Evolutionary conservation across 1,284 basidiomycete species (phyloP).

Genomic region (Schizophyllum amplum): DNA sequence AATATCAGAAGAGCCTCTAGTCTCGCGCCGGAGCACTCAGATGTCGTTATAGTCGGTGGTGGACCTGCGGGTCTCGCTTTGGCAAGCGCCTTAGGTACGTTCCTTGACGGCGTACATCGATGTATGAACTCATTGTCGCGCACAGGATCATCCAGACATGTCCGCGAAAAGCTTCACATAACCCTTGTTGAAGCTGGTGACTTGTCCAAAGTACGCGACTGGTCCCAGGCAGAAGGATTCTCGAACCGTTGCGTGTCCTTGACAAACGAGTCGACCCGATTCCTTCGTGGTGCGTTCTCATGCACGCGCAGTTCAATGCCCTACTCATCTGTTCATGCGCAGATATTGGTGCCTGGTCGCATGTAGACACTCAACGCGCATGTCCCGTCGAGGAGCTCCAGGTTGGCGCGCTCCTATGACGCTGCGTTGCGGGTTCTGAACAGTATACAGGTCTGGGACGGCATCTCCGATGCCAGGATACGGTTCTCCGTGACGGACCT

Average conservation of each 20-base stretch:
- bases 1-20: conserved; percentile 5
- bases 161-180: conserved; percentile 47
- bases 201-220: conserved; percentile 58
- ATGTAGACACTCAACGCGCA: conserved; percentile 68
- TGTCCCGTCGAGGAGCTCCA: conserved; percentile 80
- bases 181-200: conserved; percentile 78
- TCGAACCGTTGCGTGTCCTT: conserved; percentile 90
- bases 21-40: conserved; percentile 42
- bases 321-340: background rate
- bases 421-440: conserved; percentile 1
- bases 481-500: conserved; percentile 56
- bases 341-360: conserved; percentile 81
- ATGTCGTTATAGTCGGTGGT: conserved; percentile 91
- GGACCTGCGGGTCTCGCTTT: conserved; percentile 90
- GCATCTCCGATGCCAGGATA: conserved; percentile 74
- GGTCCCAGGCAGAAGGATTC: conserved; percentile 57
- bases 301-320: background rate
- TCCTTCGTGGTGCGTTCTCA: conserved; percentile 56
- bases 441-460: conserved; percentile 76
- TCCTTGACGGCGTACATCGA: conserved; percentile 1
- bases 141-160: conserved; percentile 44
- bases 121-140: background rate
- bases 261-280: conserved; percentile 75
- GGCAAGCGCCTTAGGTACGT: conserved; percentile 76
- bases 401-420: conserved; percentile 31